Percentiles rank a stretch among this genome's conserved stretches.
These are phyloP conservation scores for Plasmodium reichenowi DNA, from an alignment of 169 alveolate genomes.

Conservation along the genomic window DNA sequence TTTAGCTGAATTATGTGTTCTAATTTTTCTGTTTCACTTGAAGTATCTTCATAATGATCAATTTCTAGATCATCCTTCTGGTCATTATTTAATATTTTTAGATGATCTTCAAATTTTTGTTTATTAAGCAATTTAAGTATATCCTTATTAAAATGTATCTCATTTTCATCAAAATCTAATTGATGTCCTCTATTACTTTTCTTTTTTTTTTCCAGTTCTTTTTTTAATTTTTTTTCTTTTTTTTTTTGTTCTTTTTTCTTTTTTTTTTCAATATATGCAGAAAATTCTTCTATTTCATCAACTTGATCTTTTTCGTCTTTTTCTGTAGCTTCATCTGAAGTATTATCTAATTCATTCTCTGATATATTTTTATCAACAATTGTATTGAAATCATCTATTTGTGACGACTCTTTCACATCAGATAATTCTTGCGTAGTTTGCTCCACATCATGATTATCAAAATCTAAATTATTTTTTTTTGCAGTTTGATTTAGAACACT, in stretches of 20 bases:
- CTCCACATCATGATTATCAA: constrained; percentile 74
- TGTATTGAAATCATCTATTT: constrained; percentile 81
- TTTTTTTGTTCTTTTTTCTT: constrained; percentile 59
- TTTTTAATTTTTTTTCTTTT: constrained; percentile 67
- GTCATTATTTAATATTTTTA: constrained; percentile 51
- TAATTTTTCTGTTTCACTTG: constrained; percentile 42
- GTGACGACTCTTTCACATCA: constrained; percentile 79
- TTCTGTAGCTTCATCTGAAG: constrained; percentile 79
- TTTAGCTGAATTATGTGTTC: neutral
- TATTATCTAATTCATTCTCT: constrained; percentile 78
- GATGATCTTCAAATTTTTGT: constrained; percentile 65
- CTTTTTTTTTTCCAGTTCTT: constrained; percentile 60
- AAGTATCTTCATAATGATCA: constrained; percentile 23
- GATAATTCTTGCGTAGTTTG: constrained; percentile 77
- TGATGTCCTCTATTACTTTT: constrained; percentile 9
- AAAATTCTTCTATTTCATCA: constrained; percentile 58
- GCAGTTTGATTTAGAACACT: constrained; percentile 10
- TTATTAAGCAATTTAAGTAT: constrained; percentile 74
- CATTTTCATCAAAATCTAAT: constrained; percentile 75
- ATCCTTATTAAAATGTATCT: constrained; percentile 84
- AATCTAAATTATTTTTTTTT: constrained; percentile 21
- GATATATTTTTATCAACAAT: constrained; percentile 79
- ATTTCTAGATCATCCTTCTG: constrained; percentile 36
- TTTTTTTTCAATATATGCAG: constrained; percentile 54
- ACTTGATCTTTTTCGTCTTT: constrained; percentile 40